Percentiles rank a stretch among this genome's conserved stretches.
These are phyloP conservation scores for Psidium guajava DNA, from an alignment of 345 rosid species.

Conservation along the genomic window DNA sequence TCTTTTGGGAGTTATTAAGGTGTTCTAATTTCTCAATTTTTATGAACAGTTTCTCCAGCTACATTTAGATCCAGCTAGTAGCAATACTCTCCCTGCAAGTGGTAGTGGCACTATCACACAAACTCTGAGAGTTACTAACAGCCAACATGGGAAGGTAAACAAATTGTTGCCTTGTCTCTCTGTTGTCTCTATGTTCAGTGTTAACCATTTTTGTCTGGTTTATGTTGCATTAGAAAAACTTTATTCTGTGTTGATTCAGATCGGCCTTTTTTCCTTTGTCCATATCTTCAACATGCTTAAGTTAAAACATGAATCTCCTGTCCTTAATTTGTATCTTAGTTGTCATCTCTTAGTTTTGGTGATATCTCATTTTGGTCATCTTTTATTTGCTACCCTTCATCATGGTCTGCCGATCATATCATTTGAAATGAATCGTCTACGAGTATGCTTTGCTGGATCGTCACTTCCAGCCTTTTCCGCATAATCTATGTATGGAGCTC, in stretches of 20 bases:
- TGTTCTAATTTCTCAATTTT: constrained; percentile 4
- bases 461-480: neutral
- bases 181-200: neutral
- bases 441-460: neutral
- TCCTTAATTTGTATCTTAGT: neutral
- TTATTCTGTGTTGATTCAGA: neutral
- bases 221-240: neutral
- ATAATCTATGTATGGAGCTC: neutral
- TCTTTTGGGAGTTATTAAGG: neutral
- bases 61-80: constrained; percentile 85
- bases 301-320: neutral
- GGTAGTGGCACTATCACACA: constrained; percentile 56
- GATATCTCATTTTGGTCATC: neutral
- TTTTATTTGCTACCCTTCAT: neutral
- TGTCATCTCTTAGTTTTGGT: neutral
- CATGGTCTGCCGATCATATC: neutral
- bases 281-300: neutral
- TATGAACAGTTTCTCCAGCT: constrained; percentile 82
- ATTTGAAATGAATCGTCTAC: neutral
- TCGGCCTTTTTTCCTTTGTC: neutral
- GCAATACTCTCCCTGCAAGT: constrained; percentile 57
- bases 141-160: constrained; percentile 90
- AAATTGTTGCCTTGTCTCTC: neutral
- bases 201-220: neutral
- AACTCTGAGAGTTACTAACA: constrained; percentile 68